Evolutionary conservation across 169 alveolate species (phyloP).

Genomic region (Eimeria praecox): DNA sequence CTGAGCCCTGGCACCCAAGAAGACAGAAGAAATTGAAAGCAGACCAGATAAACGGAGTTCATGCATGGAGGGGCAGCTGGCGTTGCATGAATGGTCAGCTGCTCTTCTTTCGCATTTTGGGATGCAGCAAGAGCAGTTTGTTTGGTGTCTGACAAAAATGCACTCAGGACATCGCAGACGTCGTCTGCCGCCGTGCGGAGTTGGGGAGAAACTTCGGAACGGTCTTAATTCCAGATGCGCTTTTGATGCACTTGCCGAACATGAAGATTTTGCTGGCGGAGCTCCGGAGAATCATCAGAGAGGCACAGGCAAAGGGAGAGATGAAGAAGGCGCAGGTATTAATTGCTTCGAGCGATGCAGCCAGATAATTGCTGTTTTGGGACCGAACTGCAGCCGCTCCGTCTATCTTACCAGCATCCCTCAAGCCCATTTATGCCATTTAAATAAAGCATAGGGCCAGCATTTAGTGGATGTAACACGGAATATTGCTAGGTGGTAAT

Average conservation of each 20-base stretch:
- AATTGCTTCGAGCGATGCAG: neutral
- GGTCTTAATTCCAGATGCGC: conserved; percentile 98
- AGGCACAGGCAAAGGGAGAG: conserved; percentile 74
- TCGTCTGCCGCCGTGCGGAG: conserved; percentile 96
- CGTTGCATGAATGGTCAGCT: neutral
- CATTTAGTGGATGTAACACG: neutral
- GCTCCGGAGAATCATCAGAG: conserved; percentile 76
- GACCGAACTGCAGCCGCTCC: neutral
- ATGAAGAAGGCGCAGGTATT: conserved; percentile 74
- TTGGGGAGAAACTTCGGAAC: conserved; percentile 97
- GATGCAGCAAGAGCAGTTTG: neutral
- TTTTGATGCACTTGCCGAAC: conserved; percentile 95
- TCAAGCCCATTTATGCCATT: neutral
- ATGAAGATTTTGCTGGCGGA: conserved; percentile 89
- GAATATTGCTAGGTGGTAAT: neutral
- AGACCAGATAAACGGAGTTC: neutral
- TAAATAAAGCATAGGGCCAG: neutral
- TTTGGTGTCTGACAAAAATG: neutral
- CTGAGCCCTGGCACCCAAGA: neutral
- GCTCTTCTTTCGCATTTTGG: neutral
- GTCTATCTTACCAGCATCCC: neutral
- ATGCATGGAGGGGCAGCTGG: neutral
- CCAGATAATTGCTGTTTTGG: neutral
- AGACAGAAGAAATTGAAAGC: neutral
- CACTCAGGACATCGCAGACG: conserved; percentile 95